A percentile compares a stretch with the other conserved stretches of the same genome.
Evolutionary conservation across 345 rosid genomes (phyloP).

Genomic region (Gossypium longicalyx): DNA sequence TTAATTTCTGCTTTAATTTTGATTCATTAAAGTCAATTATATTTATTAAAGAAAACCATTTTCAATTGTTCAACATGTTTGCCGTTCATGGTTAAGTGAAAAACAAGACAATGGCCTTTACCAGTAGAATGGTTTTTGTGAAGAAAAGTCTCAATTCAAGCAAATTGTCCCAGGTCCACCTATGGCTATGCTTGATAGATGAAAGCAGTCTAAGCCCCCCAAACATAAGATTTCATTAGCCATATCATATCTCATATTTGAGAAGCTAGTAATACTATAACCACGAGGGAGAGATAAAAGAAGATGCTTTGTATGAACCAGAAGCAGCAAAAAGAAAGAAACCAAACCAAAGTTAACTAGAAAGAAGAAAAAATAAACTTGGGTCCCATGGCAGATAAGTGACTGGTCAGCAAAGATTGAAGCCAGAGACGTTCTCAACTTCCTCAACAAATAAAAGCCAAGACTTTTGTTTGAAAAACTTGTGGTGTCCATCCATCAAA

Average conservation of each 20-base stretch:
- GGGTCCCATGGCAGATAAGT: conserved; percentile 26
- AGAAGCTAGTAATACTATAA: background rate
- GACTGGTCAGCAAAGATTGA: conserved; percentile 26
- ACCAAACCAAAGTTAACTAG: conserved; percentile 4
- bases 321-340: background rate
- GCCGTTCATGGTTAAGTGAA: background rate
- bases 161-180: background rate
- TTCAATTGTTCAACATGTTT: background rate
- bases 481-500: conserved; percentile 23
- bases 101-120: conserved; percentile 6
- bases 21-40: background rate
- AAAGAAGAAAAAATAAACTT: background rate
- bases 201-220: background rate
- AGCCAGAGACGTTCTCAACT: conserved; percentile 18
- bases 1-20: background rate
- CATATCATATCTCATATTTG: background rate
- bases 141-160: background rate
- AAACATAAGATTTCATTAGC: background rate
- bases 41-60: background rate
- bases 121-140: background rate
- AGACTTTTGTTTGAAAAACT: background rate
- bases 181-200: background rate
- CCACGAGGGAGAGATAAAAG: background rate
- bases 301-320: conserved; percentile 4
- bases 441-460: conserved; percentile 24